Evolutionary conservation across 208 protist species (phyloP).

Genomic region (Crithidia thermophila): DNA sequence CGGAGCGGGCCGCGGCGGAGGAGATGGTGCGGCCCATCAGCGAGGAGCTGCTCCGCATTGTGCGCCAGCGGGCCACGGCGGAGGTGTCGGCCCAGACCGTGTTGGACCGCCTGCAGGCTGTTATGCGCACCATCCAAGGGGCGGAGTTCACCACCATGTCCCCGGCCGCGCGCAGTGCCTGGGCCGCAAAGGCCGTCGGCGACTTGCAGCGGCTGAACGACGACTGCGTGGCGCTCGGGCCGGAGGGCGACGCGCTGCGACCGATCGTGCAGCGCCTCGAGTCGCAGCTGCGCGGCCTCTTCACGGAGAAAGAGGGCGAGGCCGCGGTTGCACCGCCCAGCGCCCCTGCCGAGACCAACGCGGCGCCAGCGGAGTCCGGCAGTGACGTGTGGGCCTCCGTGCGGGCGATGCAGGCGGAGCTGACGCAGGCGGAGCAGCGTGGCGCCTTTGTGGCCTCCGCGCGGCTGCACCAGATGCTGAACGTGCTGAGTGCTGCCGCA

Average conservation of each 20-base stretch:
- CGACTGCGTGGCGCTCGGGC: slow-evolving; percentile 33
- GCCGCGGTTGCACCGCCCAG: background rate
- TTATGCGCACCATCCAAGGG: slow-evolving; percentile 45
- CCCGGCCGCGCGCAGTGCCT: slow-evolving; percentile 23
- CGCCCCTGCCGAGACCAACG: slow-evolving; percentile 5
- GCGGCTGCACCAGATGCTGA: slow-evolving; percentile 33
- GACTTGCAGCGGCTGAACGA: slow-evolving; percentile 28
- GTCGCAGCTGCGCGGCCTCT: slow-evolving; percentile 22
- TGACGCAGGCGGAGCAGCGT: slow-evolving; percentile 18
- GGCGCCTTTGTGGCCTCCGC: slow-evolving; percentile 20
- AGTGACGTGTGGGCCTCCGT: slow-evolving; percentile 29
- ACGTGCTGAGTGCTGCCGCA: slow-evolving; percentile 10
- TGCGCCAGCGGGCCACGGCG: background rate
- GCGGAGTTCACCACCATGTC: slow-evolving; percentile 40
- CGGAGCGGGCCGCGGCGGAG: slow-evolving; percentile 44
- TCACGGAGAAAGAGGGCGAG: background rate
- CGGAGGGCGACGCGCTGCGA: slow-evolving; percentile 24
- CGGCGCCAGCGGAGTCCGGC: background rate
- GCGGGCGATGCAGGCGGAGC: slow-evolving; percentile 39
- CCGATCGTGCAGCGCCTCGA: slow-evolving; percentile 35
- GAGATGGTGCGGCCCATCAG: slow-evolving; percentile 50
- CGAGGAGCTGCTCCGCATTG: slow-evolving; percentile 27
- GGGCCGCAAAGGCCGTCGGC: slow-evolving; percentile 26
- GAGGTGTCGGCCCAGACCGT: slow-evolving; percentile 25
- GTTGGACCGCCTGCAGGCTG: slow-evolving; percentile 39